Percentiles rank a stretch among this genome's conserved stretches.
Conservation (phyloP, 768 basidiomycete species). For the Russula compacta region DNA sequence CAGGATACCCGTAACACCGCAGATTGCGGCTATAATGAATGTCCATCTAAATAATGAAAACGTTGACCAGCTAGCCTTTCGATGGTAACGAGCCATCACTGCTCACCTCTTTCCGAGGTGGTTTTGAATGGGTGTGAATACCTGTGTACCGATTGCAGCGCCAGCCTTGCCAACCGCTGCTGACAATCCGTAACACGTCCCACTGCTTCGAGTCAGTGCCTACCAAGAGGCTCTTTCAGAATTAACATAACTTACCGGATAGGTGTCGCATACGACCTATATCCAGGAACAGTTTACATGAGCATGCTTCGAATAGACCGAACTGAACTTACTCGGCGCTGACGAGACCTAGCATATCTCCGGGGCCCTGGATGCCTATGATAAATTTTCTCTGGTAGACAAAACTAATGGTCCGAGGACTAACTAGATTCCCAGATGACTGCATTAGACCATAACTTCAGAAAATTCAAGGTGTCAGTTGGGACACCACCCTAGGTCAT, state of each 20-base stretch:
- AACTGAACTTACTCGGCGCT: conserved; percentile 48
- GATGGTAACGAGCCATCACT: background rate
- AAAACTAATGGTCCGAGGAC: background rate
- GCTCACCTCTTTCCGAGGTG: conserved; percentile 56
- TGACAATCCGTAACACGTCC: conserved; percentile 61
- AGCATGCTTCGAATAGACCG: background rate
- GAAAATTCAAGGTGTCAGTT: background rate
- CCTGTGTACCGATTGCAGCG: conserved; percentile 63
- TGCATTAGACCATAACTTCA: conserved; percentile 63
- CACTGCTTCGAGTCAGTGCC: conserved; percentile 28
- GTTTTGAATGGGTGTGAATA: conserved; percentile 58
- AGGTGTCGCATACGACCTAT: conserved; percentile 53
- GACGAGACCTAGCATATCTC: conserved; percentile 60
- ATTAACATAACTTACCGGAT: conserved; percentile 38
- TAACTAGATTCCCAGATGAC: conserved; percentile 51
- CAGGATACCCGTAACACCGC: conserved; percentile 51
- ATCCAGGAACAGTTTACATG: background rate
- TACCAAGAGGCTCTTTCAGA: background rate
- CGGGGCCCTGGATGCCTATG: conserved; percentile 43
- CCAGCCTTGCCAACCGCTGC: conserved; percentile 64
- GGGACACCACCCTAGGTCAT: background rate
- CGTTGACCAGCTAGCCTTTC: background rate
- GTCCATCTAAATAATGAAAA: conserved; percentile 39
- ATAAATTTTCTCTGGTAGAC: background rate
- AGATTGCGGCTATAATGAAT: conserved; percentile 62